These are phyloP conservation scores for Nannochloris sp. DNA, from an alignment of 139 green algal species.

Conservation along the genomic window DNA sequence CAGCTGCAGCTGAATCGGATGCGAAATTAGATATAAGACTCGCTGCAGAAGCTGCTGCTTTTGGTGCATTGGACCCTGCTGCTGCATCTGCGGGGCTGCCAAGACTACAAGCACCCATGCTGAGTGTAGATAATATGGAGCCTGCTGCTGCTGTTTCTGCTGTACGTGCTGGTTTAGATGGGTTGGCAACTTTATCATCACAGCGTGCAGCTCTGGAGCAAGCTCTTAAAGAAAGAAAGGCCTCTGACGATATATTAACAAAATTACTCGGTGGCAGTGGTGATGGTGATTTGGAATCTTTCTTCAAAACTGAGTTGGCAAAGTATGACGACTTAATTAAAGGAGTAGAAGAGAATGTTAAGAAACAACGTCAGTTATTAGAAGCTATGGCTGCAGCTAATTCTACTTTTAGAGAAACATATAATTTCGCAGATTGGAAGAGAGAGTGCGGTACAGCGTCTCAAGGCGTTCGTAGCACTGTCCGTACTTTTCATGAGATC, in stretches of 20 bases:
- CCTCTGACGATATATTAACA: slow-evolving; percentile 84
- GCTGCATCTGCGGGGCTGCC: slow-evolving; percentile 54
- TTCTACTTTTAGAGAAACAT: slow-evolving; percentile 26
- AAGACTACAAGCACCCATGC: slow-evolving; percentile 55
- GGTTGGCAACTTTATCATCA: slow-evolving; percentile 35
- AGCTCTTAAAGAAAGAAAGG: slow-evolving; percentile 71
- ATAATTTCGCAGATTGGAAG: slow-evolving; percentile 52
- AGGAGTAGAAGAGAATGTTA: slow-evolving; percentile 50
- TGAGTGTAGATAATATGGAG: slow-evolving; percentile 52
- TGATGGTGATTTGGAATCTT: slow-evolving; percentile 29
- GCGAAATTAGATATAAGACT: slow-evolving; percentile 45
- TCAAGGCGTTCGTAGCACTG: slow-evolving; percentile 19
- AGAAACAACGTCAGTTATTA: slow-evolving; percentile 51
- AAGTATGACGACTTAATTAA: slow-evolving; percentile 75
- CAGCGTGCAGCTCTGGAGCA: slow-evolving; percentile 80
- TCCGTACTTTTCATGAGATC: slow-evolving; percentile 61
- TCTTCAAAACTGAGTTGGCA: slow-evolving; percentile 72
- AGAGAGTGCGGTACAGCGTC: slow-evolving; percentile 44
- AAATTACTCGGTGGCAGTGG: slow-evolving; percentile 63
- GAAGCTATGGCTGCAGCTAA: slow-evolving; percentile 33
- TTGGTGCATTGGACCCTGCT: slow-evolving; percentile 45
- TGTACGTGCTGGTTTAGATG: slow-evolving; percentile 56
- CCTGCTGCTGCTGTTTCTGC: slow-evolving; percentile 54
- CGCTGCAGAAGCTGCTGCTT: slow-evolving; percentile 29
- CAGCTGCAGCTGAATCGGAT: slow-evolving; percentile 62